Evolutionary conservation across 2,329 filamentous ascomycete species (phyloP).

Genomic region (Microsporum ferrugineum): DNA sequence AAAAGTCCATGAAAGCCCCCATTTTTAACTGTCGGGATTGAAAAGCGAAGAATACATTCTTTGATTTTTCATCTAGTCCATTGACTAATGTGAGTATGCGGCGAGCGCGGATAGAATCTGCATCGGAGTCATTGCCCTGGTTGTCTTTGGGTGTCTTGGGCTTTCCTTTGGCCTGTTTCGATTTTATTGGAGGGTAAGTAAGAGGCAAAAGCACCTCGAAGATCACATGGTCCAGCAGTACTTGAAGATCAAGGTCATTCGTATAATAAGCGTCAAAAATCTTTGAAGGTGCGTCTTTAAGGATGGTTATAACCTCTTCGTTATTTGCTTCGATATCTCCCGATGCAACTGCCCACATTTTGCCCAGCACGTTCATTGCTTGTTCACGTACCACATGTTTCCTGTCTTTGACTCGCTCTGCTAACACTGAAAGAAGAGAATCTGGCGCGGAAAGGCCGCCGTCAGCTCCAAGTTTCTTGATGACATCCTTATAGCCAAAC

Average conservation of each 20-base stretch:
- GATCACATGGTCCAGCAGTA: constrained; percentile 70
- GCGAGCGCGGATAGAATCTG: constrained; percentile 62
- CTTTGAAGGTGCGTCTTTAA: constrained; percentile 70
- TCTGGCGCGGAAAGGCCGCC: constrained; percentile 65
- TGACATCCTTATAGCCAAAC: constrained; percentile 69
- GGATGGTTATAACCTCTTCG: constrained; percentile 59
- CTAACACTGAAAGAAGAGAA: constrained; percentile 69
- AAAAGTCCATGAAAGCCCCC: constrained; percentile 60
- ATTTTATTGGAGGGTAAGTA: constrained; percentile 64
- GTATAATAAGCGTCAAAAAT: constrained; percentile 84
- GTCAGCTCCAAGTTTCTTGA: constrained; percentile 66
- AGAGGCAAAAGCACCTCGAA: constrained; percentile 84
- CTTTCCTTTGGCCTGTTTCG: constrained; percentile 38
- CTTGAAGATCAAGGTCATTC: constrained; percentile 76
- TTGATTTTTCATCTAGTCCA: constrained; percentile 64
- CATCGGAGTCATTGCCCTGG: constrained; percentile 29
- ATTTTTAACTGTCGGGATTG: constrained; percentile 67
- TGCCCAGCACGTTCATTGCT: constrained; percentile 72
- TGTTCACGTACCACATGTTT: constrained; percentile 70
- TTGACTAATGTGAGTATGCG: constrained; percentile 72
- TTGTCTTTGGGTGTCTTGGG: constrained; percentile 27
- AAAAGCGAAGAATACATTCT: constrained; percentile 78
- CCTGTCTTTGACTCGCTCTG: constrained; percentile 79
- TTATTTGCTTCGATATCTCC: constrained; percentile 77
- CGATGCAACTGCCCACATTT: constrained; percentile 85